Evolutionary conservation across 257 asterid species (phyloP).

Genomic region (Paraleonurus japonicus): DNA sequence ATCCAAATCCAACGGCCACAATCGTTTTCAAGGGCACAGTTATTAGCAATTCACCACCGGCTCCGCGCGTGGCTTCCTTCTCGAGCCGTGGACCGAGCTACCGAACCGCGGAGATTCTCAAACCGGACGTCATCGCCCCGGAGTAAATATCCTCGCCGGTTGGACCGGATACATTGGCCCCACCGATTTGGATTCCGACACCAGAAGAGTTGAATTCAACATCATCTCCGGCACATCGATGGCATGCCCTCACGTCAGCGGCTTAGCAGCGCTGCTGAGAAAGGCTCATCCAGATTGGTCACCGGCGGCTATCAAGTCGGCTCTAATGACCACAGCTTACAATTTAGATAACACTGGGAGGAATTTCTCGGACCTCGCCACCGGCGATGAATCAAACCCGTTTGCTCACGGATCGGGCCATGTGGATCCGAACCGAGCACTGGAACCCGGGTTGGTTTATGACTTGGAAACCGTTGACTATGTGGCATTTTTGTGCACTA

Average conservation of each 20-base stretch:
- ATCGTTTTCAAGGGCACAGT: conserved; percentile 73
- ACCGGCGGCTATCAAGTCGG: conserved; percentile 86
- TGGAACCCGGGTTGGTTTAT: conserved; percentile 80
- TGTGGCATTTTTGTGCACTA: conserved; percentile 66
- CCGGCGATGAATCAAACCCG: conserved; percentile 57
- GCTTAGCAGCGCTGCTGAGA: conserved; percentile 73
- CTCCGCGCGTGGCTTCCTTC: conserved; percentile 87
- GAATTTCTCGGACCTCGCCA: conserved; percentile 72
- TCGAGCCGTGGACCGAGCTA: conserved; percentile 95
- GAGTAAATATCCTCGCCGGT: conserved; percentile 88
- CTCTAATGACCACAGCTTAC: conserved; percentile 81
- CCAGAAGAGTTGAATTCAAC: conserved; percentile 75
- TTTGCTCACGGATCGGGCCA: conserved; percentile 84
- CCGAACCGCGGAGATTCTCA: conserved; percentile 75
- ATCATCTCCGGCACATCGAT: conserved; percentile 88
- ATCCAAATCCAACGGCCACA: conserved; percentile 73
- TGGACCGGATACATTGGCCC: conserved; percentile 85
- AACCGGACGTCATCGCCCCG: conserved; percentile 97
- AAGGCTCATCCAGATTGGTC: conserved; percentile 73
- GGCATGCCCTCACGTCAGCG: conserved; percentile 98
- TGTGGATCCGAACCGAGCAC: conserved; percentile 78
- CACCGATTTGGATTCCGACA: conserved; percentile 63
- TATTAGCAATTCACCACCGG: conserved; percentile 60
- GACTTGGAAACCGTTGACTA: conserved; percentile 51
- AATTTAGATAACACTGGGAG: conserved; percentile 62